These are phyloP conservation scores for Starmerella apis DNA, from an alignment of 805 yeast species.

Conservation along the genomic window DNA sequence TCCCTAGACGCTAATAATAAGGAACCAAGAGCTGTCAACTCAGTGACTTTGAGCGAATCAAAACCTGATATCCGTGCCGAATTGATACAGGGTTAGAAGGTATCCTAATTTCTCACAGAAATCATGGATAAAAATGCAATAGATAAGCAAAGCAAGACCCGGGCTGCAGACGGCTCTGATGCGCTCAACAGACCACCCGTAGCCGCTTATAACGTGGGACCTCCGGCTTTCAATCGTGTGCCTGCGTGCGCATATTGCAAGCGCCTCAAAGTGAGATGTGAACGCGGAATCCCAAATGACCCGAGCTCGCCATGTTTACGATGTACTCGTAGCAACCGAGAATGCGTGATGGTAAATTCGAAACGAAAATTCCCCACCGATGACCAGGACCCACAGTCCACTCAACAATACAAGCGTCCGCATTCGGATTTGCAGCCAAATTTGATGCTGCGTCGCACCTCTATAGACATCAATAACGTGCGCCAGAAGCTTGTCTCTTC, in stretches of 20 bases:
- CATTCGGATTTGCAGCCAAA: background rate
- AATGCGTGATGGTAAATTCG: conserved; percentile 39
- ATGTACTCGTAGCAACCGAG: conserved; percentile 52
- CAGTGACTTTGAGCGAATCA: background rate
- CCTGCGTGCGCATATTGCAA: conserved; percentile 49
- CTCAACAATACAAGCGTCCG: background rate
- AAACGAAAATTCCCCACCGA: conserved; percentile 4
- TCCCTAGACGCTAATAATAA: background rate
- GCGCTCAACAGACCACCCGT: background rate
- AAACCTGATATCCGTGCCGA: background rate
- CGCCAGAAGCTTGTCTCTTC: conserved; percentile 24
- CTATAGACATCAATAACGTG: conserved; percentile 11
- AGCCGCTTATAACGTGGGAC: background rate
- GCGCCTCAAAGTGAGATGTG: conserved; percentile 70
- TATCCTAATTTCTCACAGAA: no score
- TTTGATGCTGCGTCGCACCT: conserved; percentile 6
- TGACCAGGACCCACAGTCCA: background rate
- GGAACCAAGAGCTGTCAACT: background rate
- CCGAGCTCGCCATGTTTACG: conserved; percentile 61
- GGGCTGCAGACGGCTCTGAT: background rate
- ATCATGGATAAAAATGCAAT: background rate
- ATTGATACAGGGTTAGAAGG: background rate
- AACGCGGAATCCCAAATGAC: conserved; percentile 52
- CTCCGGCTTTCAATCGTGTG: background rate
- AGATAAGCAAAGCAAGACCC: background rate